phyloP scores from a whole-genome alignment of 2,329 filamentous ascomycete species.

The Teratosphaeria destructans region DNA sequence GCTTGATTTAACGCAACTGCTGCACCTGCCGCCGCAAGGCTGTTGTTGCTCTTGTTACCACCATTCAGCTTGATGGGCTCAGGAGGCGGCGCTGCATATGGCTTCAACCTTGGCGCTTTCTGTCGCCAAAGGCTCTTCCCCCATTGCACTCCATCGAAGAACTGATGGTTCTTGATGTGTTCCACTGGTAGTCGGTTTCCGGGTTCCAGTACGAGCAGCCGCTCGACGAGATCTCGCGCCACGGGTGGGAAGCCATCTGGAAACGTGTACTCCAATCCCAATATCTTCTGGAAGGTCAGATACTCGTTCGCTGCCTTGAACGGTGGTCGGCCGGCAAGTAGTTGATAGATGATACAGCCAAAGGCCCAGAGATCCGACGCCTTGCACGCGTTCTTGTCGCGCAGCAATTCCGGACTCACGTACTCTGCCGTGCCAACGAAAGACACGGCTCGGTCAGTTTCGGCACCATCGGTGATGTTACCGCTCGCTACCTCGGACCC shows the following conservation, averaged over 20 bases:
- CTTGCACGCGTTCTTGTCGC: slow-evolving; percentile 94
- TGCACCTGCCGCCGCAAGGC: slow-evolving; percentile 13
- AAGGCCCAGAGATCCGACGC: slow-evolving; percentile 97
- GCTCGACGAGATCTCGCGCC: slow-evolving; percentile 80
- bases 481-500: slow-evolving; percentile 24
- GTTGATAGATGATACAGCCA: slow-evolving; percentile 94
- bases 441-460: slow-evolving; percentile 71
- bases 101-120: slow-evolving; percentile 76
- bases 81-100: slow-evolving; percentile 59
- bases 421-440: slow-evolving; percentile 98
- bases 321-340: slow-evolving; percentile 87
- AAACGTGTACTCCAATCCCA: slow-evolving; percentile 87
- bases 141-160: slow-evolving; percentile 81
- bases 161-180: slow-evolving; percentile 92
- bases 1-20: slow-evolving; percentile 10
- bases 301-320: slow-evolving; percentile 97
- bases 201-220: slow-evolving; percentile 82
- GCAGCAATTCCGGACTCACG: slow-evolving; percentile 92
- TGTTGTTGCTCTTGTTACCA: background rate
- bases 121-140: slow-evolving; percentile 79
- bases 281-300: slow-evolving; percentile 95
- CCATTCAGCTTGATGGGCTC: slow-evolving; percentile 23
- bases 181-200: slow-evolving; percentile 76
- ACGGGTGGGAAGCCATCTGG: slow-evolving; percentile 76
- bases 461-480: slow-evolving; percentile 45